Evolutionary conservation across 495 filamentous ascomycete species (phyloP).

Genomic region (Penicillium mononematosum): DNA sequence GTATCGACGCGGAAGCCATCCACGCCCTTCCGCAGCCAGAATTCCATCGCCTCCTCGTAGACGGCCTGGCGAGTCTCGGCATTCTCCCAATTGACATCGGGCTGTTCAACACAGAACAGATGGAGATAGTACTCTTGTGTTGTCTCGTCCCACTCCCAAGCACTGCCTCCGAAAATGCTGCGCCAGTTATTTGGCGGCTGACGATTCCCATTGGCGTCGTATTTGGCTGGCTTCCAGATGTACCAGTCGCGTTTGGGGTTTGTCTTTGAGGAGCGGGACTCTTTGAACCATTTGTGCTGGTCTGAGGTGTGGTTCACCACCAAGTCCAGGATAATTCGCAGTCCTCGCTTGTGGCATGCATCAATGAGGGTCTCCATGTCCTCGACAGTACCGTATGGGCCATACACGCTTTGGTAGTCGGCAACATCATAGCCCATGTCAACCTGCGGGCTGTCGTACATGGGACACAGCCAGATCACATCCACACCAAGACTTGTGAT

Average conservation of each 20-base stretch:
- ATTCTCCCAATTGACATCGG: constrained; percentile 59
- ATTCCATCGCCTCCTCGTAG: constrained; percentile 48
- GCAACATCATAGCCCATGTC: constrained; percentile 58
- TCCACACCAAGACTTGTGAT: constrained; percentile 46
- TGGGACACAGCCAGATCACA: constrained; percentile 42
- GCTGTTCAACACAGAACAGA: constrained; percentile 51
- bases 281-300: constrained; percentile 57
- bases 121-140: constrained; percentile 55
- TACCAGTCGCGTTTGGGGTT: constrained; percentile 59
- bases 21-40: constrained; percentile 54
- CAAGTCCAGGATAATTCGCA: constrained; percentile 56
- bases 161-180: constrained; percentile 51
- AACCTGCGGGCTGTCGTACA: constrained; percentile 52
- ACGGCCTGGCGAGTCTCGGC: constrained; percentile 46
- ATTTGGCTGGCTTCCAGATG: constrained; percentile 54
- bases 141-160: constrained; percentile 53
- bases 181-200: constrained; percentile 62
- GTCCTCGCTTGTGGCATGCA: constrained; percentile 48
- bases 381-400: constrained; percentile 53
- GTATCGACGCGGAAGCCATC: constrained; percentile 58
- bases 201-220: constrained; percentile 49
- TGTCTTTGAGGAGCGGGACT: constrained; percentile 46
- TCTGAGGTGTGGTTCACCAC: constrained; percentile 61
- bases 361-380: constrained; percentile 54
- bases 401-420: constrained; percentile 57